phyloP scores from a whole-genome alignment of 768 basidiomycete species.

The Lactarius akahatsu region DNA sequence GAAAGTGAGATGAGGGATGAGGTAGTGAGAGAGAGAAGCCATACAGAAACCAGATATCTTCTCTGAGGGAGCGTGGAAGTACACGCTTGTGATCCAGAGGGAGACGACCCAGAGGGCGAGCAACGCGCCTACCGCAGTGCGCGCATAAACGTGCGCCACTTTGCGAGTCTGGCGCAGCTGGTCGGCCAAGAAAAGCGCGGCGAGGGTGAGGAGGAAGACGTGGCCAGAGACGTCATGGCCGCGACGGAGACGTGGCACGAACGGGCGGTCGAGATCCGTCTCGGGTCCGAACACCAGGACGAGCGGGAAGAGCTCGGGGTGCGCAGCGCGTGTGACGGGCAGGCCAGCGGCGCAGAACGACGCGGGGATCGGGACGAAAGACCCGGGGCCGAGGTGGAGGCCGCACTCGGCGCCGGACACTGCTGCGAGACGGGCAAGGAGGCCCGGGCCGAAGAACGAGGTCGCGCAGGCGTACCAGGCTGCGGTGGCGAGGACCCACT shows the following conservation, averaged over 20 bases:
- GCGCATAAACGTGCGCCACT: constrained; percentile 47
- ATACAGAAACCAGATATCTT: constrained; percentile 83
- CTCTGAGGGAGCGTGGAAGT: constrained; percentile 88
- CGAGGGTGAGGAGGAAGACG: constrained; percentile 83
- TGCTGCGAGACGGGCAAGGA: constrained; percentile 64
- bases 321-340: constrained; percentile 55
- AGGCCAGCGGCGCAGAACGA: constrained; percentile 55
- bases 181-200: constrained; percentile 73
- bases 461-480: constrained; percentile 74
- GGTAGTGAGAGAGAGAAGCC: constrained; percentile 35
- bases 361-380: constrained; percentile 49
- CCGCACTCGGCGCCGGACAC: constrained; percentile 77
- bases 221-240: constrained; percentile 97
- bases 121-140: constrained; percentile 47
- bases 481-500: constrained; percentile 58
- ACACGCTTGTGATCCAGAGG: constrained; percentile 75
- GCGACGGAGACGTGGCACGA: constrained; percentile 59
- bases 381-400: constrained; percentile 45
- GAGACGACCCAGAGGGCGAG: constrained; percentile 72
- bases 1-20: not conserved
- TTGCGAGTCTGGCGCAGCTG: constrained; percentile 59
- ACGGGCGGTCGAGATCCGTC: constrained; percentile 34
- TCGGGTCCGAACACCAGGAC: constrained; percentile 39
- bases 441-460: constrained; percentile 87
- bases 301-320: constrained; percentile 60